Conservation (phyloP, 306 rosid genomes). For the Dalbergia cultrata region DNA sequence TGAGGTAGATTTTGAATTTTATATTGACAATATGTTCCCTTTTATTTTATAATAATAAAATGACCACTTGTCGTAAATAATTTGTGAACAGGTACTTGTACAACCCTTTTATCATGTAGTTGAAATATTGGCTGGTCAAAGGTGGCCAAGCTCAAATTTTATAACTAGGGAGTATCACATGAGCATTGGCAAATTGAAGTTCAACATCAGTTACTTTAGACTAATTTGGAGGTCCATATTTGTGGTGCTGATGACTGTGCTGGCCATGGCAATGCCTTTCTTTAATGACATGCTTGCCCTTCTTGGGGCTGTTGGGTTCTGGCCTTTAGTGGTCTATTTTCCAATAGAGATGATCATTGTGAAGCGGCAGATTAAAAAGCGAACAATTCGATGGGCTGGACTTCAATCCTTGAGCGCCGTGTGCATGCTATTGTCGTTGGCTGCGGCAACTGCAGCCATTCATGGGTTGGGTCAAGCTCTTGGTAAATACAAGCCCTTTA, state of each 20-base stretch:
- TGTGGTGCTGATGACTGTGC: conserved; percentile 43
- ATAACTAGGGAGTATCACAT: conserved; percentile 46
- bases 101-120: conserved; percentile 60
- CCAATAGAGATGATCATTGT: conserved; percentile 71
- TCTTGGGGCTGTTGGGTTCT: conserved; percentile 65
- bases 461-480: conserved; percentile 55
- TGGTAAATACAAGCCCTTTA: conserved; percentile 54
- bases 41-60: neutral
- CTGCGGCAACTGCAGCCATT: conserved; percentile 59
- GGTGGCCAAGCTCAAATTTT: conserved; percentile 62
- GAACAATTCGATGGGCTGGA: conserved; percentile 54
- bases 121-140: conserved; percentile 51
- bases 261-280: conserved; percentile 66
- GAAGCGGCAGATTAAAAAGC: conserved; percentile 49
- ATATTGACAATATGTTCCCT: neutral
- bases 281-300: conserved; percentile 67
- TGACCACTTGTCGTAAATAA: neutral
- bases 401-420: conserved; percentile 54
- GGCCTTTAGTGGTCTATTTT: conserved; percentile 70
- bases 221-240: conserved; percentile 65
- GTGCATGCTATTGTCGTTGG: conserved; percentile 59
- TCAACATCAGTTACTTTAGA: conserved; percentile 56
- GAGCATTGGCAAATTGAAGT: conserved; percentile 37
- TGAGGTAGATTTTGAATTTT: neutral
- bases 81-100: conserved; percentile 49